Conservation (phyloP, 768 basidiomycete genomes). For the Trametes gibbosa region DNA sequence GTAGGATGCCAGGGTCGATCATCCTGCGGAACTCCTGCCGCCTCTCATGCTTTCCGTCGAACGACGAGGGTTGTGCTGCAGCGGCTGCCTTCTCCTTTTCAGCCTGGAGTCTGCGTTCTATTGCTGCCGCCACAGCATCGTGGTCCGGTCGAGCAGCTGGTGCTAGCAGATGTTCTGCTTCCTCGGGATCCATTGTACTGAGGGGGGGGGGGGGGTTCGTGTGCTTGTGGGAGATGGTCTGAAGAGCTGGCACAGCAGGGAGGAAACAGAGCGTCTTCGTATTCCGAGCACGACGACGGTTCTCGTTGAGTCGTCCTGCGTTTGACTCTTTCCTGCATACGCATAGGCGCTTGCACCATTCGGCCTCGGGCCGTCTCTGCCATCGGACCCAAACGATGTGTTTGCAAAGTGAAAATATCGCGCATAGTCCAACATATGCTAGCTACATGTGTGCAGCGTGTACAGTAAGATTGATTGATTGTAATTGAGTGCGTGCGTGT, state of each 20-base stretch:
- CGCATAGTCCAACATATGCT: neutral
- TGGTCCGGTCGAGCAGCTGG: conserved; percentile 21
- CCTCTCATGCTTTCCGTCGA: conserved; percentile 55
- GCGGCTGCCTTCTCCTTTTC: conserved; percentile 19
- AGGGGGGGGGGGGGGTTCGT: too few relatives aligned
- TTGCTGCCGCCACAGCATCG: conserved; percentile 27
- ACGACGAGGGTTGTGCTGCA: conserved; percentile 18
- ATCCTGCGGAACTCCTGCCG: conserved; percentile 72
- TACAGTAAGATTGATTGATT: neutral
- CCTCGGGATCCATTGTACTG: neutral
- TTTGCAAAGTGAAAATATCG: too few relatives aligned
- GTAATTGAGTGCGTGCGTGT: neutral
- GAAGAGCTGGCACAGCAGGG: neutral
- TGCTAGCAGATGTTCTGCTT: neutral
- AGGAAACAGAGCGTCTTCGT: neutral
- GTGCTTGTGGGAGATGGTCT: neutral
- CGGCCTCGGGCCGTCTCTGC: neutral
- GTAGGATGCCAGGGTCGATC: conserved; percentile 74
- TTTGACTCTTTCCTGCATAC: neutral
- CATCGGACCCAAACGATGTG: too few relatives aligned
- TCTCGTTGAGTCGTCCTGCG: neutral
- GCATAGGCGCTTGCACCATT: neutral
- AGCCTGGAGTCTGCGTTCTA: conserved; percentile 28
- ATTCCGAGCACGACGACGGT: neutral
- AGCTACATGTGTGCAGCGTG: neutral